phyloP scores from a whole-genome alignment of 208 protist genomes.

The Angomonas ambiguus region DNA sequence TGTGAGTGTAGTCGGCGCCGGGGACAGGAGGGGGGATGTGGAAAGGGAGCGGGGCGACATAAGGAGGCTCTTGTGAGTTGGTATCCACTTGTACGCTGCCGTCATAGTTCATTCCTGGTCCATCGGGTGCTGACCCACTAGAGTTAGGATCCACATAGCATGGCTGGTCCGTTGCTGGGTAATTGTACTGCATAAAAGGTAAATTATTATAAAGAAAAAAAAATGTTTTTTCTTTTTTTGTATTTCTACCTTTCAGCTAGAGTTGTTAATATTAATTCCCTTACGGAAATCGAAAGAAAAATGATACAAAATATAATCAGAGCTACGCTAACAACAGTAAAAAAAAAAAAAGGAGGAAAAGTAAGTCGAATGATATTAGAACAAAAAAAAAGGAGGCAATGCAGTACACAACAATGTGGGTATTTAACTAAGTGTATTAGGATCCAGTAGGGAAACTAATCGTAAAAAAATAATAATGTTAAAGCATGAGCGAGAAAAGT shows the following conservation, averaged over 20 bases:
- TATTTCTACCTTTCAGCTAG: neutral
- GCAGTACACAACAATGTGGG: conserved; percentile 6
- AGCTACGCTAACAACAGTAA: neutral
- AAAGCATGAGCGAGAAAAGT: conserved; percentile 8
- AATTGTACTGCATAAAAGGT: too few species aligned
- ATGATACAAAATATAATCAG: neutral
- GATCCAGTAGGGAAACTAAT: neutral
- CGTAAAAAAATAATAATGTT: conserved; percentile 5
- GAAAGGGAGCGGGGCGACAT: conserved; percentile 9
- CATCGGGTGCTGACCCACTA: too few species aligned
- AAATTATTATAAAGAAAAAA: too few species aligned
- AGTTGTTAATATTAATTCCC: too few species aligned
- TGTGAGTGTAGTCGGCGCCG: conserved; percentile 34
- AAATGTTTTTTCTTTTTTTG: too few species aligned
- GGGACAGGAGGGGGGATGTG: conserved; percentile 10
- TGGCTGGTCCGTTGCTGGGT: too few species aligned
- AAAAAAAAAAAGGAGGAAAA: neutral
- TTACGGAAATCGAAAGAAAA: conserved; percentile 14
- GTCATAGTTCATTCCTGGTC: too few species aligned
- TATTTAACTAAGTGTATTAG: neutral
- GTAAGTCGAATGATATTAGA: neutral
- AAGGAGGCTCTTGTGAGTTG: too few species aligned
- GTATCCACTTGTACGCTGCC: too few species aligned
- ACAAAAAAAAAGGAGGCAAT: conserved; percentile 5
- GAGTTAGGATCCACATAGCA: too few species aligned